Base-by-base conservation (phyloP, 2,329 filamentous ascomycete species). In the Stylonectria norvegica region DNA sequence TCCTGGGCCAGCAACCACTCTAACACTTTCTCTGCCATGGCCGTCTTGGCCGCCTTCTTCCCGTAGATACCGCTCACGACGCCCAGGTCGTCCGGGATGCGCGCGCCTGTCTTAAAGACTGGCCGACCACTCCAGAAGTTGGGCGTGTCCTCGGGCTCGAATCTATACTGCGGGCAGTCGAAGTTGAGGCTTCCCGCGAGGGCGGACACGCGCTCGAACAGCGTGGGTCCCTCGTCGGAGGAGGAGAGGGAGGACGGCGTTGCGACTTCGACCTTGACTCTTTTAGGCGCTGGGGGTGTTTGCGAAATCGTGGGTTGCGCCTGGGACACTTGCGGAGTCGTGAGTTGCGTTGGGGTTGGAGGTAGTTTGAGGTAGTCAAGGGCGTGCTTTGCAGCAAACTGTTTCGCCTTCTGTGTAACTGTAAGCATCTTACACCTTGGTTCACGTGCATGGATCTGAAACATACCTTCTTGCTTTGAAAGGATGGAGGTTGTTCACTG, bases 331-430 rank as follows among this genome's bases (percentile, higher is more conserved):
- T n/a, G n/a, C 15, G 5, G n/a, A 14, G 17, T 17, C 12, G 19
- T 35, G 7, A 29, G 16, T 17, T 20, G 32, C 9, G 25, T 30
- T 11, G 36, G 9, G 5, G 14, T 30, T 22, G 31, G 5, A 42
- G 19, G 10, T 23, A 25, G 51, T 17, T 57, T 44, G 3, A 76
- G 60, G 61, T 66, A 75, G 6, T 65, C 56, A 16, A 71, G 49
- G 17, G 73, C 73, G 10, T 64, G 66, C 49, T 67, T 69, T 16
- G 76, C 74, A 1, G 76, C 75, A 47, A 71, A 76, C 45, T 70
- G 64, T 56, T 75, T 78, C 17, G 77, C 75, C 23, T 70, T 56
- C 61, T 68, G 34, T 2, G 7, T 6, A 11, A n/a, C n/a, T n/a
- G n/a, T n/a, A n/a, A n/a, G n/a, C n/a, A n/a, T n/a, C n/a, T n/a